Base-by-base conservation (phyloP, 2,329 filamentous ascomycete species). In the Eutypella sp. region DNA sequence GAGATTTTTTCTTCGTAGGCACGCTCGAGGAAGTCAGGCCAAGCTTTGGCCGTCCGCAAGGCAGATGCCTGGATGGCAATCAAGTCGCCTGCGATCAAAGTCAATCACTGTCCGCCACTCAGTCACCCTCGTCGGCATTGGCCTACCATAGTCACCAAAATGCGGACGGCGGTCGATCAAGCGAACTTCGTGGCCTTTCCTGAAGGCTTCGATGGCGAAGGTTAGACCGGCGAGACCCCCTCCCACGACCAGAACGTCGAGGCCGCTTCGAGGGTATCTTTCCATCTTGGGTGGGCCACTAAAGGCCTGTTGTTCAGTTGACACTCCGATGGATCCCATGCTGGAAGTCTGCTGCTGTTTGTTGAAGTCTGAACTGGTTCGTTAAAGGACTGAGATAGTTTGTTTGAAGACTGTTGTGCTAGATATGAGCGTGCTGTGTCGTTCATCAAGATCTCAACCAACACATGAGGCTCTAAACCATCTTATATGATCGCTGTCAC, bases 161-260 rank as follows among this genome's bases (percentile, higher is more conserved):
- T 27, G 23, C 6, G 39, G 39, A 4, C 39, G 25, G 36, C 39
- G 20, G 4, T 45, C 43, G 13, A 45, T 10, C 5, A 45, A 19
- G 6, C 38, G 38, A 22, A 40, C 36, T 15, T 19, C 18, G 16
- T 40, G 43, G 24, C 43, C 43, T 13, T 45, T 39, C 11, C 43
- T 29, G 24, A 33, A 40, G 19, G 36, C 38, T 11, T 45, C 43
- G n/a, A 45, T 45, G 31, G 43, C 43, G 2, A 40, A 39, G 4
- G 37, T 13, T 9, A 45, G 43, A 4, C 43, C 43, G 7, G 43
- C 43, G n/a, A 45, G 31, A 23, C 43, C 43, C 18, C 27, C 43
- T 22, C 43, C 43, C 4, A 45, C 37, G 5, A 45, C 39, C 2
- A 45, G 27, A 8, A 41, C 31, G n/a, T 29, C 25, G 25, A 29